Conservation (phyloP, 148 eudicot species). For the Vaccinium myrtillus region DNA sequence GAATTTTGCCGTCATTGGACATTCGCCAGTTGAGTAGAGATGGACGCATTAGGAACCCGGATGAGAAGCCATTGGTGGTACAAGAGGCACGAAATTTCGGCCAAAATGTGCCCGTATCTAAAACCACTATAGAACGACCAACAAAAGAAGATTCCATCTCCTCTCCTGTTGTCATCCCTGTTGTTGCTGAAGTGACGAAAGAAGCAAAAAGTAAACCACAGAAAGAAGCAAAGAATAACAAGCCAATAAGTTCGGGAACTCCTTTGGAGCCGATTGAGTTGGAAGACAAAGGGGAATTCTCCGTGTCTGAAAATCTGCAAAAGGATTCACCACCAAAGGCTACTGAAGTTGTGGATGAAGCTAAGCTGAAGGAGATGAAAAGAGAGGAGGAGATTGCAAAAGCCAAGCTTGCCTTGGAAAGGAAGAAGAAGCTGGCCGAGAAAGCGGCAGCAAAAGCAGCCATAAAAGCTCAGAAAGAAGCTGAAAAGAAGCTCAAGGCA, state of each 20-base stretch:
- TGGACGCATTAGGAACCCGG: slow-evolving; percentile 74
- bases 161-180: slow-evolving; percentile 21
- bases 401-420: slow-evolving; percentile 70
- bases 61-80: slow-evolving; percentile 69
- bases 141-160: slow-evolving; percentile 46
- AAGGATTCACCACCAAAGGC: slow-evolving; percentile 30
- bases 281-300: slow-evolving; percentile 39
- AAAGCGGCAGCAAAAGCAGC: slow-evolving; percentile 90
- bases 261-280: slow-evolving; percentile 27
- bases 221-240: slow-evolving; percentile 40
- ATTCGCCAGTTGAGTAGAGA: slow-evolving; percentile 68
- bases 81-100: slow-evolving; percentile 34
- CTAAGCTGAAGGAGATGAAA: slow-evolving; percentile 61
- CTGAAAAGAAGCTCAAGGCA: slow-evolving; percentile 92
- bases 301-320: slow-evolving; percentile 38
- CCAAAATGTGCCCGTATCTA: slow-evolving; percentile 30
- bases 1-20: slow-evolving; percentile 70
- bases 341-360: slow-evolving; percentile 47
- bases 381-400: slow-evolving; percentile 83
- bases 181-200: slow-evolving; percentile 40
- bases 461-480: slow-evolving; percentile 81
- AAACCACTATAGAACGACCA: slow-evolving; percentile 36
- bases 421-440: slow-evolving; percentile 87
- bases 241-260: slow-evolving; percentile 28
- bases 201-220: slow-evolving; percentile 22